Base-by-base conservation (phyloP, 1,284 basidiomycete genomes). In the Cryptococcus deneoformans region DNA sequence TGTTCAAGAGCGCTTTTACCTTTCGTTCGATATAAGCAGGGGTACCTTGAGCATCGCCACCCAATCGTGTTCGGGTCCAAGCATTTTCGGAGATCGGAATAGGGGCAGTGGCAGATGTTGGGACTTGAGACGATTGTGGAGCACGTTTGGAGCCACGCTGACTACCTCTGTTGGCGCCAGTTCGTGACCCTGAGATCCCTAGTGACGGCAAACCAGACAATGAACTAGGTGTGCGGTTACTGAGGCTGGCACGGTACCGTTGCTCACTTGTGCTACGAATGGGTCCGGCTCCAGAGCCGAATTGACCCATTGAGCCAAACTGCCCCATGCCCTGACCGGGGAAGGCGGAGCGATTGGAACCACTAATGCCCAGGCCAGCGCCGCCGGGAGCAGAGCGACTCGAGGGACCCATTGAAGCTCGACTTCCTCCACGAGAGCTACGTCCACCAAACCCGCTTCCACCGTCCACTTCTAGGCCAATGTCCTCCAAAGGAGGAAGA, bases 1-100 rank as follows among this genome's bases (percentile, higher is more conserved):
- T 97, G 85, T 98, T 98, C 71, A 99, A 87, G 61, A 97, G 79
- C 53, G 81, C 82, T 79, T 92, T 94, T 81, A 98, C 93, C 80
- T 96, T 97, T 59, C 92, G 87, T 70, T 95, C 91, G 38, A 97
- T 90, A 64, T 88, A 79, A 67, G 89, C 88, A 0, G 89, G 86
- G 4, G 89, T 87, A 54, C 89, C 87, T 14, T 81, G 76, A 50
- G 89, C 86, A 50, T 70, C 16, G 59, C 68, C 56, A 67, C 73
- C 49, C 77, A 69, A 38, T 66, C 73, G 68, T 16, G 69, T 68
- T 57, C 81, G 82, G 24, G 66, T 68, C 95, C 95, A 98, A 57
- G 92, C 85, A 73, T 94, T 94, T 56, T 86, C 89, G 14, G 87
- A 85, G 40, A 80, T 76, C 68, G 88, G 86, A 12, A 94, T 83